Evolutionary conservation across 495 filamentous ascomycete species (phyloP).

Genomic region (Penicillium argentinense): DNA sequence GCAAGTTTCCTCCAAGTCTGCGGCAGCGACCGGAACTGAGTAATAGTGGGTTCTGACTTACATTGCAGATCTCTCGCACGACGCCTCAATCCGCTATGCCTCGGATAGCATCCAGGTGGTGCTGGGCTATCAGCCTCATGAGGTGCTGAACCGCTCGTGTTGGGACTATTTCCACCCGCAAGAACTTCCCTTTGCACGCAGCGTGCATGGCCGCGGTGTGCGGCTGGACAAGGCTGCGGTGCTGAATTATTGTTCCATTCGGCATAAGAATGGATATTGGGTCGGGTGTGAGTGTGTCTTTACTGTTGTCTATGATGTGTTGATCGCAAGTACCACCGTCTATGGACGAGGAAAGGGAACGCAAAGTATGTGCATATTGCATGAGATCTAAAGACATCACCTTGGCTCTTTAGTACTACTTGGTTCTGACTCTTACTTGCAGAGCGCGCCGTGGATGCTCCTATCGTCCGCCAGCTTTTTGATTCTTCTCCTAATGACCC

Average conservation of each 20-base stretch:
- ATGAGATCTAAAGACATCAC: neutral
- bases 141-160: constrained; percentile 73
- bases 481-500: constrained; percentile 80
- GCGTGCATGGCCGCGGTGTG: constrained; percentile 71
- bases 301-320: constrained; percentile 81
- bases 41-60: constrained; percentile 4
- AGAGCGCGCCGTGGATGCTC: constrained; percentile 81
- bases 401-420: neutral
- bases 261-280: constrained; percentile 68
- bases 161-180: constrained; percentile 88
- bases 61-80: constrained; percentile 62
- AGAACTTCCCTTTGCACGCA: constrained; percentile 73
- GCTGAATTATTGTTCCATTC: constrained; percentile 74
- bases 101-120: constrained; percentile 83
- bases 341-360: constrained; percentile 69
- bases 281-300: constrained; percentile 88
- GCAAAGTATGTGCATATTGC: constrained; percentile 59
- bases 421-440: neutral
- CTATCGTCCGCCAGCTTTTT: constrained; percentile 74
- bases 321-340: constrained; percentile 82
- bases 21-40: no score
- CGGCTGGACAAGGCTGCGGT: constrained; percentile 83
- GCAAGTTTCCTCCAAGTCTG: constrained; percentile 47
- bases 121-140: constrained; percentile 73
- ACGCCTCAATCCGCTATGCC: constrained; percentile 80